Conservation (phyloP, 108 stramenopile species). For the Pseudonitzschia multiseries region DNA sequence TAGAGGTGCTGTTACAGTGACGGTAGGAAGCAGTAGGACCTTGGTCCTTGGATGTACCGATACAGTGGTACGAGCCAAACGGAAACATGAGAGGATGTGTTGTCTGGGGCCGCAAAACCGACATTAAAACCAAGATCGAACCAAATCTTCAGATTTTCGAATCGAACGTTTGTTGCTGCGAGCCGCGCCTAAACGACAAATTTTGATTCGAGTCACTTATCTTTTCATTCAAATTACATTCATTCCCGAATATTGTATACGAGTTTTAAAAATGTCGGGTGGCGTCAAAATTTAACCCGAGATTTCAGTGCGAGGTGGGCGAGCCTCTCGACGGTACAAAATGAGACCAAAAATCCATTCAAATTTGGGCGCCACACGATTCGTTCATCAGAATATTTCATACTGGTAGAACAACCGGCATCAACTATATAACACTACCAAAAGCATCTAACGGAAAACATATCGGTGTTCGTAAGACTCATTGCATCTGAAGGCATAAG, state of each 20-base stretch:
- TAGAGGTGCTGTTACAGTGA: background rate
- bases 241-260: background rate
- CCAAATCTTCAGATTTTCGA: background rate
- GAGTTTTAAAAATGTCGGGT: background rate
- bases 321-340: background rate
- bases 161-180: slow-evolving; percentile 10
- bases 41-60: background rate
- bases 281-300: slow-evolving; percentile 9
- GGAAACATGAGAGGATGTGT: background rate
- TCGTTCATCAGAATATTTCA: background rate
- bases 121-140: background rate
- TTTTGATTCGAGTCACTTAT: background rate
- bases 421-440: no score
- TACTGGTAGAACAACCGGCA: background rate
- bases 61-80: background rate
- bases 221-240: background rate
- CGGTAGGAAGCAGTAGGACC: background rate
- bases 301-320: background rate
- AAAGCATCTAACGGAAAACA: no score
- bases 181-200: slow-evolving; percentile 3
- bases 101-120: background rate
- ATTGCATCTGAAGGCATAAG: no score
- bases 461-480: no score
- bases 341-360: background rate
- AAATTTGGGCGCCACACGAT: slow-evolving; percentile 3